Percentiles rank a stretch among this genome's conserved stretches.
Evolutionary conservation across 768 basidiomycete genomes (phyloP).

Genomic region (Mycena maculata): DNA sequence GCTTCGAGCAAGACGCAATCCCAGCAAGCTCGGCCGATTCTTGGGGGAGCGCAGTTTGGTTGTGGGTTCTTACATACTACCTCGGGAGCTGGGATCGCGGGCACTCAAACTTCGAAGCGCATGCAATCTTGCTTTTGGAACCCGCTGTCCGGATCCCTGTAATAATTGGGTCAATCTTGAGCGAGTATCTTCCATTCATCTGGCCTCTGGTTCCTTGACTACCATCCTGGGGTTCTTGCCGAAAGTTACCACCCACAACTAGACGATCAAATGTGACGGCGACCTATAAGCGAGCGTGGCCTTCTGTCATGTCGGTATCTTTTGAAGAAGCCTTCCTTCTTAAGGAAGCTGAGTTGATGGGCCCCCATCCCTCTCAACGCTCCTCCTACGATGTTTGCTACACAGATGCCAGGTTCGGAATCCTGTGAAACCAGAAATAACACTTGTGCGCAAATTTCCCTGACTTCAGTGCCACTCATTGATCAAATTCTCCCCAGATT

Average conservation of each 20-base stretch:
- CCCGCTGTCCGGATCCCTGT: background rate
- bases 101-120: slow-evolving; percentile 5
- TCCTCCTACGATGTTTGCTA: background rate
- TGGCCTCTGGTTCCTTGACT: background rate
- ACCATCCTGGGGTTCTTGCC: slow-evolving; percentile 11
- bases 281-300: background rate
- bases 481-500: background rate
- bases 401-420: background rate
- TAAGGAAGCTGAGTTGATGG: slow-evolving; percentile 1
- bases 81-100: no score
- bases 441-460: background rate
- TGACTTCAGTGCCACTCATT: background rate
- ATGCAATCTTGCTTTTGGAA: background rate
- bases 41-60: no score
- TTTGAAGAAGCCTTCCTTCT: background rate
- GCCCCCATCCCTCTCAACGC: background rate
- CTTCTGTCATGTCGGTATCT: slow-evolving; percentile 3
- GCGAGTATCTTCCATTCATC: slow-evolving; percentile 15
- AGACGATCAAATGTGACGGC: slow-evolving; percentile 12
- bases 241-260: background rate
- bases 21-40: no score
- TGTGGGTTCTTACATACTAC: no score
- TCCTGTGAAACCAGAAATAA: background rate
- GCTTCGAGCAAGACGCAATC: no score
- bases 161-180: background rate